A percentile compares a stretch with the other conserved stretches of the same genome.
Evolutionary conservation across 1,284 basidiomycete species (phyloP).

Genomic region (Rhodotorula mucilaginosa): DNA sequence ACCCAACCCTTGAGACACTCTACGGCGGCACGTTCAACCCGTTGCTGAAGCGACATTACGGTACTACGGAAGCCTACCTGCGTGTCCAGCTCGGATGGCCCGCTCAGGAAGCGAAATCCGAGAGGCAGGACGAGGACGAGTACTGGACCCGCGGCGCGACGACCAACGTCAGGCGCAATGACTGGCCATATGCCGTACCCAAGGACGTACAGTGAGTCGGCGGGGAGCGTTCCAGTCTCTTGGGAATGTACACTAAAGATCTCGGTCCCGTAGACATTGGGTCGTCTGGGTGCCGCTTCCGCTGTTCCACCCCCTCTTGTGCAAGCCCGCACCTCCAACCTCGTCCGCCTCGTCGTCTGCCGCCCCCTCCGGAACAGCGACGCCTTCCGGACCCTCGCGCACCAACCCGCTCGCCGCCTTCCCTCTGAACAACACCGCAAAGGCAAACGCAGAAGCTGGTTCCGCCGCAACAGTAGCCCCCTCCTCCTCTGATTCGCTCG

Average conservation of each 20-base stretch:
- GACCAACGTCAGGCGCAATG: slow-evolving; percentile 25
- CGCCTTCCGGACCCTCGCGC: slow-evolving; percentile 6
- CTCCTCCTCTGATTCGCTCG: neutral
- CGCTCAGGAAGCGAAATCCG: neutral
- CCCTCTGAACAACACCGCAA: too few species aligned
- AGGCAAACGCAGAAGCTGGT: neutral
- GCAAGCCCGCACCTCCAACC: slow-evolving; percentile 9
- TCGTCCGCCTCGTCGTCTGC: neutral
- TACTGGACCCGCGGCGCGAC: slow-evolving; percentile 10
- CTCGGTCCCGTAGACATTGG: slow-evolving; percentile 52
- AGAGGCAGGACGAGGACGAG: neutral
- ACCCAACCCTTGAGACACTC: slow-evolving; percentile 22
- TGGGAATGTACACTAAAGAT: neutral
- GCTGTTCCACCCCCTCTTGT: slow-evolving; percentile 57
- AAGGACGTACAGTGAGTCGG: slow-evolving; percentile 14
- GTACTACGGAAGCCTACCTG: slow-evolving; percentile 23
- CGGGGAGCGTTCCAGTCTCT: neutral
- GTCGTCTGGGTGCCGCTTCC: slow-evolving; percentile 72
- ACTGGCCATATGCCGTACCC: slow-evolving; percentile 26
- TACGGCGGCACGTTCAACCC: slow-evolving; percentile 25
- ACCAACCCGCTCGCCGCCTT: slow-evolving; percentile 5
- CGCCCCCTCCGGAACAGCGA: slow-evolving; percentile 1
- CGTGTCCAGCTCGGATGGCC: slow-evolving; percentile 17
- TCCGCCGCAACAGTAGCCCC: neutral
- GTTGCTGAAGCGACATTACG: slow-evolving; percentile 1